Conservation (phyloP, 768 basidiomycete species). For the Russula dissimulans region DNA sequence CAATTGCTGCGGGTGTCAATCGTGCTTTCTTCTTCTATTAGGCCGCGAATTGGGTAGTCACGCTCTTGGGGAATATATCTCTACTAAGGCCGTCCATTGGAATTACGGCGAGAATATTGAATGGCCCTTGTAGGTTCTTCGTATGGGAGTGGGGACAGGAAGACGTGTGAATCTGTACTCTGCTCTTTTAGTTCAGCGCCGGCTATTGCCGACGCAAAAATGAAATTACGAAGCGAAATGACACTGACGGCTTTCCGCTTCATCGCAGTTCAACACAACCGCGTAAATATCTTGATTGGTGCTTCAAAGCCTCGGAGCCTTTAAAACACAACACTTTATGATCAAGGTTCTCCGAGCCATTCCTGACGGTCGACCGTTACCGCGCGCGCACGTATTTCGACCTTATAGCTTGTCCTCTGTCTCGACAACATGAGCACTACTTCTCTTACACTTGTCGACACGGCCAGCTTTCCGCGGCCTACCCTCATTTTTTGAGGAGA, state of each 20-base stretch:
- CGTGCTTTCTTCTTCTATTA: constrained; percentile 23
- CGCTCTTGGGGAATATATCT: constrained; percentile 78
- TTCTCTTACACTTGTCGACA: background rate
- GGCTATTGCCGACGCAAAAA: background rate
- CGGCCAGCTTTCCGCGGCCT: background rate
- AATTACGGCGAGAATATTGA: constrained; percentile 75
- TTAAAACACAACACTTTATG: background rate
- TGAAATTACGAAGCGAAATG: background rate
- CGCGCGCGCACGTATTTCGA: background rate
- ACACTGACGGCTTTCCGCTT: too few species aligned
- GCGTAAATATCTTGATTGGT: too few species aligned
- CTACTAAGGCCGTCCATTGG: constrained; percentile 78
- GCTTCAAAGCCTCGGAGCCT: background rate
- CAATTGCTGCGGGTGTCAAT: background rate
- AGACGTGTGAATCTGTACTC: background rate
- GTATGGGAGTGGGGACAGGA: background rate
- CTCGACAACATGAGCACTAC: background rate
- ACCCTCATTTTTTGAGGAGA: background rate
- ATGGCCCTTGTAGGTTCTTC: constrained; percentile 55
- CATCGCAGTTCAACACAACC: too few species aligned
- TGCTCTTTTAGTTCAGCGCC: background rate
- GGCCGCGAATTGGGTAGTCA: constrained; percentile 85
- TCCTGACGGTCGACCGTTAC: too few species aligned
- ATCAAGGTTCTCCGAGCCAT: too few species aligned
- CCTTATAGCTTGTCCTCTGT: background rate